These are phyloP conservation scores for Oenanthe sinensis DNA, from an alignment of 129 eudicot genomes.

Conservation along the genomic window DNA sequence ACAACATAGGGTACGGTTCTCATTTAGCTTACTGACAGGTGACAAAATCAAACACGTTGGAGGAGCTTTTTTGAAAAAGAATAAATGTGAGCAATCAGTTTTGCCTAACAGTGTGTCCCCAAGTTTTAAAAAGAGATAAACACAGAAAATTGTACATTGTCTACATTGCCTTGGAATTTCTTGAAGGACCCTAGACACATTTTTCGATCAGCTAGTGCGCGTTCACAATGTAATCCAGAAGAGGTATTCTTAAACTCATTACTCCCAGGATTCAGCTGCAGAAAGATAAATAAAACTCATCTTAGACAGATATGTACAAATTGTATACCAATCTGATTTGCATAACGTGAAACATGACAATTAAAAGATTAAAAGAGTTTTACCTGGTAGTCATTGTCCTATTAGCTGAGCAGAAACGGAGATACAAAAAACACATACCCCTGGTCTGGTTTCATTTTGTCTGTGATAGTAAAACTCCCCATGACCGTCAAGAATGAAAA, in stretches of 20 bases:
- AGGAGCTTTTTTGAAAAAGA: too few species aligned
- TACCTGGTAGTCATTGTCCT: not conserved
- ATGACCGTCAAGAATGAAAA: slow-evolving; percentile 54
- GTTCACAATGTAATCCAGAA: slow-evolving; percentile 28
- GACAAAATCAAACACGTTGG: too few species aligned
- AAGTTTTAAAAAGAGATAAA: too few species aligned
- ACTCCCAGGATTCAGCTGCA: slow-evolving; percentile 43
- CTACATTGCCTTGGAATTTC: slow-evolving; percentile 90
- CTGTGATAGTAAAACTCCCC: slow-evolving; percentile 26
- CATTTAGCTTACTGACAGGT: too few species aligned
- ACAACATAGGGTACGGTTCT: too few species aligned
- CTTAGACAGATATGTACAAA: not conserved
- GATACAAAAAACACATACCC: slow-evolving; percentile 33
- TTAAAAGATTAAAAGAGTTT: slow-evolving; percentile 3
- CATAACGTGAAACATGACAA: not conserved
- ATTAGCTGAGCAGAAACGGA: not conserved
- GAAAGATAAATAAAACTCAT: slow-evolving; percentile 3
- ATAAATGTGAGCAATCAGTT: too few species aligned
- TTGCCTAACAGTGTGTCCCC: too few species aligned
- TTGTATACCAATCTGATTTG: not conserved
- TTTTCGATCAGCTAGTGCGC: slow-evolving; percentile 28
- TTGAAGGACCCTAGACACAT: slow-evolving; percentile 55
- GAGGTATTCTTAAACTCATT: slow-evolving; percentile 23
- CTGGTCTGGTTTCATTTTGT: slow-evolving; percentile 37
- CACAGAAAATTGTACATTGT: too few species aligned